Evolutionary conservation across 2,329 filamentous ascomycete species (phyloP), one percentile per base, ranked within the genome.

Genomic region (Leptographium galeiforme): DNA sequence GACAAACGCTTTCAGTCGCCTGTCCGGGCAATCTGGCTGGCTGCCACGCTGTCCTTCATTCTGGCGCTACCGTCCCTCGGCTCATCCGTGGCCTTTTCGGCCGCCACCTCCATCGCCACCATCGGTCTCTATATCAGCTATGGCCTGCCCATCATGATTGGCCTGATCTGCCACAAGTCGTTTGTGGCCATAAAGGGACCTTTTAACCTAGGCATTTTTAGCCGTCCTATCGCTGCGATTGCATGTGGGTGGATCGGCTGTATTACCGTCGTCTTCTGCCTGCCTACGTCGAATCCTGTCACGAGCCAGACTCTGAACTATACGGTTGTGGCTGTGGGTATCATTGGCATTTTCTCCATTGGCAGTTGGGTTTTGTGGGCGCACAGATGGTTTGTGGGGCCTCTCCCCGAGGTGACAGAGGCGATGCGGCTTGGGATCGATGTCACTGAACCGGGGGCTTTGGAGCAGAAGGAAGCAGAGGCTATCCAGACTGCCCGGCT

Each of bases 121-220:
- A 72, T 80, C 47, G 77, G 77, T 0, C 67, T 81, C 4, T 81
- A 81, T 58, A 71, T 81, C 50, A 76, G 72, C 52, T 81, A 81
- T 60, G 77, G 76, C 1, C 67, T 79, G 25, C 78, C 78, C 0
- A 78, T 79, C 48, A 61, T 79, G 32, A 72, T 77, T 32, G 76
- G 75, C 0, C 61, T 81, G 6, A 64, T 80, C 50, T 78, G 74
- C 63, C 70, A 72, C 41, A 55, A 61, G 10, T 63, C 69, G n/a
- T 81, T 81, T 61, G 65, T 63, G 10, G 59, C 63, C 7, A 68
- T 72, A 55, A 78, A 79, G 56, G 77, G 78, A 0, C 77, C 77
- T 0, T 81, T 80, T 61, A 74, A 78, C 58, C 70, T 81, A 0
- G 62, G 69, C 7, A 59, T 60, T 2, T 61, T 73, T 14, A 76